Evolutionary conservation across 225 moss, liverwort and hornwort genomes (phyloP).

Genomic region (Takakia lepidozioides): DNA sequence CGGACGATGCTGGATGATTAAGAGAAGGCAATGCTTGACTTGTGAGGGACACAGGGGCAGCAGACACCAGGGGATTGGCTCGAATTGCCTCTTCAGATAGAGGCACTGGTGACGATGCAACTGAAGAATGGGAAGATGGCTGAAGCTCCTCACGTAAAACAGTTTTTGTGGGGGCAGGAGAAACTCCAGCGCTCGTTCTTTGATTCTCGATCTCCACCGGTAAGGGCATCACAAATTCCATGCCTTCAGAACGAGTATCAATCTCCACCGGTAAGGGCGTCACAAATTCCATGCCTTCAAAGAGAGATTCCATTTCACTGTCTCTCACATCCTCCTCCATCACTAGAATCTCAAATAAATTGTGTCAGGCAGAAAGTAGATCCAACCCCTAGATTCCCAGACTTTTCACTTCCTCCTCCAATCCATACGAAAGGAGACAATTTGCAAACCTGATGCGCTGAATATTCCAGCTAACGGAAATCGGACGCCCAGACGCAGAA

Average conservation of each 20-base stretch:
- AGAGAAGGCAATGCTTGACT: too few species aligned
- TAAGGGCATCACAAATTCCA: constrained; percentile 40
- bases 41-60: neutral
- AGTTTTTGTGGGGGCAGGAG: neutral
- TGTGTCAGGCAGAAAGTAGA: too few species aligned
- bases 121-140: neutral
- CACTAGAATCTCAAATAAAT: too few species aligned
- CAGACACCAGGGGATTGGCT: too few species aligned
- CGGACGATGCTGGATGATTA: neutral
- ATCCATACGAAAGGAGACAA: too few species aligned
- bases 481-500: too few species aligned
- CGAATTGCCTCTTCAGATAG: neutral
- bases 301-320: constrained; percentile 45
- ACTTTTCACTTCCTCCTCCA: too few species aligned
- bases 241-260: constrained; percentile 30
- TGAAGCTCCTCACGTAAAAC: too few species aligned
- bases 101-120: neutral
- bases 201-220: constrained; percentile 9
- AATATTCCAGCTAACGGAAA: too few species aligned
- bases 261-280: constrained; percentile 19
- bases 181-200: neutral
- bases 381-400: too few species aligned
- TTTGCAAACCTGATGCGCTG: too few species aligned
- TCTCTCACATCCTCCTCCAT: constrained; percentile 9
- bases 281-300: constrained; percentile 50